These are phyloP conservation scores for Patellaria atrata DNA, from an alignment of 495 filamentous ascomycete species.

Conservation along the genomic window DNA sequence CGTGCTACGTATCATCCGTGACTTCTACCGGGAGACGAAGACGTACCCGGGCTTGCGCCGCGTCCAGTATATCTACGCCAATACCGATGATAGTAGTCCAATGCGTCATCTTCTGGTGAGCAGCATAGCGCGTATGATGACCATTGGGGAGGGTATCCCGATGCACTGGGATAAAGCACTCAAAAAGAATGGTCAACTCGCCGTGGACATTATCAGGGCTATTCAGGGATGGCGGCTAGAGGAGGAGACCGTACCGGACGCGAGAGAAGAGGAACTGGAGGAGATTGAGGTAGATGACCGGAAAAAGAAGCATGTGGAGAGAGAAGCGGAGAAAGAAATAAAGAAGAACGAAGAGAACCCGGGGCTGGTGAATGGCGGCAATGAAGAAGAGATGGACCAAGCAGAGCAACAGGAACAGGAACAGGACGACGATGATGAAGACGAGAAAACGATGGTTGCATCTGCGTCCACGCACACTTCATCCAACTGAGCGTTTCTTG, in stretches of 20 bases:
- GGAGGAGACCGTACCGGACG: slow-evolving; percentile 29
- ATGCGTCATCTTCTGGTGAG: slow-evolving; percentile 36
- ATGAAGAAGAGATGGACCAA: slow-evolving; percentile 5
- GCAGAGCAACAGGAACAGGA: slow-evolving; percentile 3
- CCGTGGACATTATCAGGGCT: slow-evolving; percentile 33
- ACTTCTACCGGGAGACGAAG: slow-evolving; percentile 31
- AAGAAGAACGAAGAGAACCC: slow-evolving; percentile 11
- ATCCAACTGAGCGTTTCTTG: too few species aligned
- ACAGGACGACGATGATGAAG: slow-evolving; percentile 5
- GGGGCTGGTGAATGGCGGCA: not conserved
- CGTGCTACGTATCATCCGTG: slow-evolving; percentile 29
- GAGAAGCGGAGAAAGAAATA: slow-evolving; percentile 14
- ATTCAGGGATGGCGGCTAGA: slow-evolving; percentile 36
- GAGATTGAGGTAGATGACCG: slow-evolving; percentile 21
- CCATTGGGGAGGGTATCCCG: slow-evolving; percentile 28
- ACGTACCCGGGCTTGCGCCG: slow-evolving; percentile 34
- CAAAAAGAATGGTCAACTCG: slow-evolving; percentile 34
- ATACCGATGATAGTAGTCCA: slow-evolving; percentile 30
- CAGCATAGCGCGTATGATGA: slow-evolving; percentile 30
- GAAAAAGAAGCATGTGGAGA: slow-evolving; percentile 19
- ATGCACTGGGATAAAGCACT: slow-evolving; percentile 36
- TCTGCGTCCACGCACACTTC: too few species aligned
- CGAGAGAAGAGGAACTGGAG: slow-evolving; percentile 26
- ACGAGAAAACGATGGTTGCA: too few species aligned
- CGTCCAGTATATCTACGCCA: slow-evolving; percentile 37